These are phyloP conservation scores for Zasmidium cellare DNA, from an alignment of 2,329 filamentous ascomycete species.

Conservation along the genomic window DNA sequence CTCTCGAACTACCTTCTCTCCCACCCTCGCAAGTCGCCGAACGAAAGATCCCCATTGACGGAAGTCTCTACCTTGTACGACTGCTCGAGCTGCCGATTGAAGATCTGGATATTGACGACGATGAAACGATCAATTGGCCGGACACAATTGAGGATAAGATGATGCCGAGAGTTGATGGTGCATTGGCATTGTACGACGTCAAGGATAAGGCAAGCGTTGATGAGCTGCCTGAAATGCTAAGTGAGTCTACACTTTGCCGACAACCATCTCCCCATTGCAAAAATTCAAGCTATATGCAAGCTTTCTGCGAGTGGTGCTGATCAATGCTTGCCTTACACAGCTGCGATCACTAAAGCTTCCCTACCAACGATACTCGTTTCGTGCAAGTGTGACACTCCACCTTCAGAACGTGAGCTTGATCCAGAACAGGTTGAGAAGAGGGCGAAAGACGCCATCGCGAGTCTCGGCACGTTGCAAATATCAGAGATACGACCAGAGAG, in stretches of 20 bases:
- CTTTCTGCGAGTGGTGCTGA: background rate
- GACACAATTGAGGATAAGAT: constrained; percentile 61
- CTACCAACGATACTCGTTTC: constrained; percentile 80
- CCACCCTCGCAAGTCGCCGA: constrained; percentile 43
- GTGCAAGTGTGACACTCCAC: constrained; percentile 83
- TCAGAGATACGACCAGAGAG: constrained; percentile 69
- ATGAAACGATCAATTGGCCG: constrained; percentile 59
- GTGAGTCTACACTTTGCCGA: constrained; percentile 58
- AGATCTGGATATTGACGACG: constrained; percentile 52
- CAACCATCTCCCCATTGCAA: background rate
- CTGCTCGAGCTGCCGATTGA: constrained; percentile 57
- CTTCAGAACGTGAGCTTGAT: constrained; percentile 69
- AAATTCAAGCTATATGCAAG: background rate
- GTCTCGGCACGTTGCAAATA: constrained; percentile 69
- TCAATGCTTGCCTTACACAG: constrained; percentile 46
- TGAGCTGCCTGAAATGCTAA: constrained; percentile 72
- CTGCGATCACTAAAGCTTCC: constrained; percentile 68
- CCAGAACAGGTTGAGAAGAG: constrained; percentile 65
- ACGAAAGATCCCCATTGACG: constrained; percentile 59
- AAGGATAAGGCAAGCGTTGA: constrained; percentile 73
- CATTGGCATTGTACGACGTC: constrained; percentile 84
- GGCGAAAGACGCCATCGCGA: constrained; percentile 63
- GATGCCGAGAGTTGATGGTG: constrained; percentile 77
- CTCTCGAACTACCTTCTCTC: constrained; percentile 53
- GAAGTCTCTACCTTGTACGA: constrained; percentile 56